Evolutionary conservation across 768 basidiomycete genomes (phyloP), one percentile per base, ranked within the genome.

Genomic region (Termitomyces bulborhizus): DNA sequence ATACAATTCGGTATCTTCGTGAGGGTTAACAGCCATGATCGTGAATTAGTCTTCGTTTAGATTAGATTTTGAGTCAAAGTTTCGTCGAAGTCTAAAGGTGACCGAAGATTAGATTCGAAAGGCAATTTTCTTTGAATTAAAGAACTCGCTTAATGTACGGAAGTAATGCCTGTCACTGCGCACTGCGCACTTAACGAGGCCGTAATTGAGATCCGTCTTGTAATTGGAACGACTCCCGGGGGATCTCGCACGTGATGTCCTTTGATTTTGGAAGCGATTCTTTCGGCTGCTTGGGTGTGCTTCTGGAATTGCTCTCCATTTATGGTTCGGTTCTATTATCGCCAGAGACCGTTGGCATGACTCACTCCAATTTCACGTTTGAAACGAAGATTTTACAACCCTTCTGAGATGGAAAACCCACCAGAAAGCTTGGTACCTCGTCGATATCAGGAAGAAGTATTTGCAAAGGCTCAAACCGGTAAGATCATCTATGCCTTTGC

Each of bases 1-100:
- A 71, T 69, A 95, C 94, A 98, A 97, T 80, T 98, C 94, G 2
- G 94, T 96, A 69, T 98, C 94, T 75, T 96, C 90, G 77, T 93
- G 78, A 31, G 88, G 81, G 66, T 94, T 92, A 52, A 88, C 70
- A 6, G 85, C 72, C 86, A 88, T 86, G 24, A 37, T 21, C 37
- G 43, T 51, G 32, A 11, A 8, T 32, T 9, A 21, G 21, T 21
- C 21, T 21, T 21, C 21, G 11, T 13, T 40, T 3, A 53, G 57
- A 55, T 57, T n/a, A 54, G 47, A 53, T 45, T 34, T 46, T 7
- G 26, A 37, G 39, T 27, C 3, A 7, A 37, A 27, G 44, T 18
- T 16, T 50, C 12, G 31, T 32, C 8, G 8, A 32, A 36, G 34
- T 13, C 34, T 13, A 31, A 16, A 41, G 6, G 8, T 36, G 16